These are phyloP conservation scores for Amaranthus cruentus DNA, from an alignment of 148 eudicot species.

Conservation along the genomic window DNA sequence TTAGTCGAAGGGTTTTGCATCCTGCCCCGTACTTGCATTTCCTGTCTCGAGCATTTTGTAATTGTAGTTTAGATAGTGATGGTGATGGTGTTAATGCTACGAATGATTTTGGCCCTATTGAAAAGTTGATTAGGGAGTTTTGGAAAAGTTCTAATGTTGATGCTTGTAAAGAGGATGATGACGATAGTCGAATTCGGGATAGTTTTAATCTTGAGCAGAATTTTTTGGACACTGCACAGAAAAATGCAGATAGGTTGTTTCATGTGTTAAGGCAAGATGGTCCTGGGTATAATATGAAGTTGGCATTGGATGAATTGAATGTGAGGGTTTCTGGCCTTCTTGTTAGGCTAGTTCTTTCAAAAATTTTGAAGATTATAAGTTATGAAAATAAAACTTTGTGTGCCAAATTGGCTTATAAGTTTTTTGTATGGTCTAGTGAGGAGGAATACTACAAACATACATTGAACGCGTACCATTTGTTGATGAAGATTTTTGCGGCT, in stretches of 20 bases:
- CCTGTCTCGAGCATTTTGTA: conserved; percentile 37
- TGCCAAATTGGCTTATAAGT: conserved; percentile 77
- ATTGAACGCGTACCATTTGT: conserved; percentile 54
- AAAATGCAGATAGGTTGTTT: conserved; percentile 53
- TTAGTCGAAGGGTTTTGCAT: conserved; percentile 36
- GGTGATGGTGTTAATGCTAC: conserved; percentile 26
- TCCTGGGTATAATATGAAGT: conserved; percentile 58
- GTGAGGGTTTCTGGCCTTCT: conserved; percentile 63
- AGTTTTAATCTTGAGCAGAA: conserved; percentile 27
- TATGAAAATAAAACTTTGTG: conserved; percentile 48
- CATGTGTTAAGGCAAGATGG: conserved; percentile 65
- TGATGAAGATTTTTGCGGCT: conserved; percentile 70
- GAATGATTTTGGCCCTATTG: conserved; percentile 42
- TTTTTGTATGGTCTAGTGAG: conserved; percentile 75
- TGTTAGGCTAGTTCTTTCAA: conserved; percentile 66
- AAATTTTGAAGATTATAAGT: conserved; percentile 51
- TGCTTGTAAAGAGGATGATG: conserved; percentile 16
- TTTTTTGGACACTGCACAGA: conserved; percentile 33
- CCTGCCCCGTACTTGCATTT: conserved; percentile 24
- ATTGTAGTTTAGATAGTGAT: conserved; percentile 25
- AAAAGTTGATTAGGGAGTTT: conserved; percentile 42
- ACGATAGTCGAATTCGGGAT: conserved; percentile 14
- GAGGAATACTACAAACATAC: conserved; percentile 61
- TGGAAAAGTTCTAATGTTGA: conserved; percentile 34
- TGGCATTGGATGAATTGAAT: conserved; percentile 43